Evolutionary conservation across 257 asterid species (phyloP), one percentile per base, ranked within the genome.

Genomic region (Nemophila menziesii): DNA sequence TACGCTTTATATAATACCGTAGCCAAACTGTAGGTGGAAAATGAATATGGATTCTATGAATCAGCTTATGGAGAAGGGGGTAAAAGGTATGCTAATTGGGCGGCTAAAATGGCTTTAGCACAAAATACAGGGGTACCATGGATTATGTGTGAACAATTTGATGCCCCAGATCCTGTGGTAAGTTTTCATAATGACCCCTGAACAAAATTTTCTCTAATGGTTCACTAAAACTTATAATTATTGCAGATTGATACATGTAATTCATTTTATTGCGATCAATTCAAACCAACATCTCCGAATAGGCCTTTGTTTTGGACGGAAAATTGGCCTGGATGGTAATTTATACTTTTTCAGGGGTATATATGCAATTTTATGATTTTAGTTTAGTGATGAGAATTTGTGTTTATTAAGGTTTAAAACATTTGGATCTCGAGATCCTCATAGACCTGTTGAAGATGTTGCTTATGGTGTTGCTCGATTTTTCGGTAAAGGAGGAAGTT

Each of bases 291-390:
- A 50, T 70, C 86, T 54, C 93, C 93, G 22, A 55, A 74, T 58
- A 75, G 60, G 60, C 97, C 97, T 24, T 82, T 77, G 63, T 50
- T 86, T 49, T 86, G 97, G 97, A 86, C 97, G 10, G 97, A 86
- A 63, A 86, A 86, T 68, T 86, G 97, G 97, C 93, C 94, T 21
- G 97, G 97, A 60, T 86, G 97, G 97, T 86, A 70, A 23, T 72
- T 64, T 43, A 48, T 53, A 13, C 51, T 33, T 50, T 22, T 29
- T 14, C 33, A 24, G 18, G n/a, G 1, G 8, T 29, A 29, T 29
- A 13, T 7, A 29, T 29, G 36, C 12, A 29, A 2, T 29, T 29
- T 7, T 7, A 29, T 29, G 12, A 29, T 29, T 29, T 29, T 29
- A 29, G 10, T 16, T 40, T 17, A 17, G 22, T 20, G 20, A 14